Base-by-base conservation (phyloP, 2,329 filamentous ascomycete species). In the Diaporthe vexans region DNA sequence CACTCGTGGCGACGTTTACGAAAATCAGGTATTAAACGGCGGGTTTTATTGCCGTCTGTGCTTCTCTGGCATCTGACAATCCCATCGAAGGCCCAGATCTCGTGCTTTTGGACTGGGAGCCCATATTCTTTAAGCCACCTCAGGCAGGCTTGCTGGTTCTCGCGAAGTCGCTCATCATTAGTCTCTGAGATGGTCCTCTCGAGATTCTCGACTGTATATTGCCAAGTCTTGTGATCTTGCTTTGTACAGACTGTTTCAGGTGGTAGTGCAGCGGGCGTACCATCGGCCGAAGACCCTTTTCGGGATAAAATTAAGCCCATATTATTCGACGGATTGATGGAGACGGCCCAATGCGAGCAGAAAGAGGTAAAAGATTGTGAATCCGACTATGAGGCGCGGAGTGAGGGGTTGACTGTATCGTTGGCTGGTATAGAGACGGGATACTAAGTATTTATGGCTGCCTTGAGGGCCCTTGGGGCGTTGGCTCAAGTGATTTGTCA, bases 61-160 rank as follows among this genome's bases (percentile, higher is more conserved):
- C 15, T 17, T 17, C 37, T 59, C 57, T 59, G 33, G 15, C 35
- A 24, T 6, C 21, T 40, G 11, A 40, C 35, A 6, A 40, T 24
- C 37, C 35, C 33, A 59, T 57, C 29, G 11, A 59, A 59, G n/a
- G 57, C 57, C 33, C 57, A 59, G 11, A 40, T 40, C 57, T 59
- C 21, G 35, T 59, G 57, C 57, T 24, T 59, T 59, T 13, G 57
- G 13, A 40, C 43, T 26, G 21, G 35, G 1, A 59, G 5, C 33
- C 57, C 35, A 59, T 59, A 35, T 35, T 35, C 9, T 33, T 35
- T 35, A 2, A 57, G 29, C 54, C 54, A 57, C 19, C 8, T 21
- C 29, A 57, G 29, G 26, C 57, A 40, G 57, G 35, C 57, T 43
- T 59, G 57, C 35, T 59, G 6, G 57, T 24, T 59, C 35, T 40